Evolutionary conservation across 2,329 filamentous ascomycete genomes (phyloP).

Genomic region (Phaeosphaeriaceae sp.): DNA sequence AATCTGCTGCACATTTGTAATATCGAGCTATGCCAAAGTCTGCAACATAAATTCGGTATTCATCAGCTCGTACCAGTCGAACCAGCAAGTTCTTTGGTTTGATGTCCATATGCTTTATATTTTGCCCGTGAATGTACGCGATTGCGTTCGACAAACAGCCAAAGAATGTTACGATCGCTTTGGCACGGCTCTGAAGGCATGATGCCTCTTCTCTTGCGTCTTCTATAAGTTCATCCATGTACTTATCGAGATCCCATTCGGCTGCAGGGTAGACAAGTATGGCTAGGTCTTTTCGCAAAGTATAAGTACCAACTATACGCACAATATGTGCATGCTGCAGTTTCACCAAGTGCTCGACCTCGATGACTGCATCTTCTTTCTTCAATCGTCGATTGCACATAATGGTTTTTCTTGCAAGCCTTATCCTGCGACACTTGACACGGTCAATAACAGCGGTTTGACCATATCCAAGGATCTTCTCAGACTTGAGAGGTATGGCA

Average conservation of each 20-base stretch:
- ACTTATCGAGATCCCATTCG: constrained; percentile 22
- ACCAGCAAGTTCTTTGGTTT: constrained; percentile 33
- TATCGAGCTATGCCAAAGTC: constrained; percentile 31
- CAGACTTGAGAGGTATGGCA: constrained; percentile 1
- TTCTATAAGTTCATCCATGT: constrained; percentile 10
- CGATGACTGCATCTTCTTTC: constrained; percentile 21
- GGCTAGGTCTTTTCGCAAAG: constrained; percentile 9
- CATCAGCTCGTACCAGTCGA: neutral
- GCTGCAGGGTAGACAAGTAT: constrained; percentile 31
- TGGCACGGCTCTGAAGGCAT: neutral
- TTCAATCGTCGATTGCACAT: constrained; percentile 15
- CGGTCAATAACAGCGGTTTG: constrained; percentile 24
- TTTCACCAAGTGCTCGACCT: constrained; percentile 25
- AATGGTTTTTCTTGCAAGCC: constrained; percentile 28
- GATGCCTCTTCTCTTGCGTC: neutral
- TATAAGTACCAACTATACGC: constrained; percentile 27
- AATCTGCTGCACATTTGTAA: constrained; percentile 15
- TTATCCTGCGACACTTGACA: constrained; percentile 20
- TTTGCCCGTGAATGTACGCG: constrained; percentile 17
- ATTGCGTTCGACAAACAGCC: constrained; percentile 20
- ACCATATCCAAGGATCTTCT: constrained; percentile 8
- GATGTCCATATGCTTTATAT: constrained; percentile 36
- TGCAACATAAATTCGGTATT: constrained; percentile 27
- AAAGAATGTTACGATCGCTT: constrained; percentile 1
- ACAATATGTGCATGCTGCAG: constrained; percentile 27